phyloP scores from a whole-genome alignment of 768 basidiomycete species.

The Obba rivulosa region DNA sequence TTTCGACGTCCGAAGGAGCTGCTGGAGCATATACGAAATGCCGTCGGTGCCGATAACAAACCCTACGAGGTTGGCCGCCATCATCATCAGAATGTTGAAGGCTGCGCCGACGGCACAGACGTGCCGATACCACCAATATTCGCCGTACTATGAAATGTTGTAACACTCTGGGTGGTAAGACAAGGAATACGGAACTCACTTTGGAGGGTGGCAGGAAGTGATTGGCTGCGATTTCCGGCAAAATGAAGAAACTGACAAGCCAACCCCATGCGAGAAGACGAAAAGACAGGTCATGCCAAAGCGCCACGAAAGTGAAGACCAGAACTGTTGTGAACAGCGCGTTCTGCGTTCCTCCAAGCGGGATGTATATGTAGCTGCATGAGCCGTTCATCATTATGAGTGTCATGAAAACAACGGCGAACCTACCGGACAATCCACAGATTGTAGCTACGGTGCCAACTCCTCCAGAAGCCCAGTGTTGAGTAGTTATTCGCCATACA shows the following conservation, averaged over 20 bases:
- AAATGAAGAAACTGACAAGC: conserved; percentile 85
- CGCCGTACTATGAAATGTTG: conserved; percentile 62
- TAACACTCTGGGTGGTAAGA: no score
- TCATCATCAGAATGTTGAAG: conserved; percentile 83
- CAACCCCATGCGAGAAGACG: conserved; percentile 92
- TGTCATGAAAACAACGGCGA: not conserved
- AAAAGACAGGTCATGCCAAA: conserved; percentile 96
- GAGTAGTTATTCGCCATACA: conserved; percentile 99
- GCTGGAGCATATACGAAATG: conserved; percentile 53
- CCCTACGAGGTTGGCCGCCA: conserved; percentile 88
- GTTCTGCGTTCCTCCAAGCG: conserved; percentile 70
- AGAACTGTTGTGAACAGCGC: conserved; percentile 60
- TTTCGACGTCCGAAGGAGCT: conserved; percentile 58
- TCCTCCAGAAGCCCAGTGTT: conserved; percentile 86
- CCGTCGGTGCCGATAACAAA: conserved; percentile 91
- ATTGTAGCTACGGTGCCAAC: conserved; percentile 96
- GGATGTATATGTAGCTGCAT: conserved; percentile 87
- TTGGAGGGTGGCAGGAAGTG: conserved; percentile 56
- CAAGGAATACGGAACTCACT: conserved; percentile 36
- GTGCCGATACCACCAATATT: conserved; percentile 77
- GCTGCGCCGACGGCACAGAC: conserved; percentile 78
- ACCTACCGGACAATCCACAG: conserved; percentile 85
- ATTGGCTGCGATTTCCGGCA: conserved; percentile 73
- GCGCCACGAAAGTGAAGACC: conserved; percentile 92
- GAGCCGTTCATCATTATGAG: not conserved